Conservation (phyloP, 2,329 filamentous ascomycete species). For the Meredithiella fracta region DNA sequence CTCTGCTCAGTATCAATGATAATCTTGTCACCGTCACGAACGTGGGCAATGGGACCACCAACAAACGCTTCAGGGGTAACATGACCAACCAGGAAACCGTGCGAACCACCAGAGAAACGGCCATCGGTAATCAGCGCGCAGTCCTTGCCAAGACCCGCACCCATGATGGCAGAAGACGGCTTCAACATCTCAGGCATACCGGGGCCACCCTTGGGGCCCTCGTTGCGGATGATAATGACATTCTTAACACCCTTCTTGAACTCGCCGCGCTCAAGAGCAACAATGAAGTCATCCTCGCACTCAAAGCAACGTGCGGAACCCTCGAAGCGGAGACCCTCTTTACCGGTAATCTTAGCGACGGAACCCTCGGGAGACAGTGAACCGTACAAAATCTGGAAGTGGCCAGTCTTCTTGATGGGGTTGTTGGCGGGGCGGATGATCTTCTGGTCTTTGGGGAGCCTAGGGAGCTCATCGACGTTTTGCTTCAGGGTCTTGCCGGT, state of each 20-base stretch:
- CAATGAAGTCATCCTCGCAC: conserved; percentile 65
- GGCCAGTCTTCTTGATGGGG: conserved; percentile 67
- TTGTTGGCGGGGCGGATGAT: conserved; percentile 62
- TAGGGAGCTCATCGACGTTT: conserved; percentile 63
- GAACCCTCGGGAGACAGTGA: conserved; percentile 80
- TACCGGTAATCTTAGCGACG: conserved; percentile 92
- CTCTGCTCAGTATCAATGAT: conserved; percentile 77
- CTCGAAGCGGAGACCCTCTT: conserved; percentile 70
- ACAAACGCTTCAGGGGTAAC: conserved; percentile 80
- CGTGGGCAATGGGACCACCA: conserved; percentile 74
- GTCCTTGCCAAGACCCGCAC: conserved; percentile 65
- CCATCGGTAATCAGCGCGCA: conserved; percentile 85
- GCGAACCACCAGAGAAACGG: conserved; percentile 70
- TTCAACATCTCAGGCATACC: conserved; percentile 94
- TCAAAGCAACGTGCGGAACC: conserved; percentile 74
- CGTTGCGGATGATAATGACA: conserved; percentile 81
- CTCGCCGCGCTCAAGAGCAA: conserved; percentile 54
- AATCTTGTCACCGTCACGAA: conserved; percentile 63
- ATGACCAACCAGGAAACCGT: conserved; percentile 89
- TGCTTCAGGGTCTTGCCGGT: conserved; percentile 72
- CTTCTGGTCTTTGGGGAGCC: conserved; percentile 58
- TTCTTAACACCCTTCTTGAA: conserved; percentile 45
- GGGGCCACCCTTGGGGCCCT: conserved; percentile 82
- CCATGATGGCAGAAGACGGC: conserved; percentile 81
- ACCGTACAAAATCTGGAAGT: conserved; percentile 74